Evolutionary conservation across 1,139 yeast genomes (phyloP).

Genomic region (Debaryomyces sp.): DNA sequence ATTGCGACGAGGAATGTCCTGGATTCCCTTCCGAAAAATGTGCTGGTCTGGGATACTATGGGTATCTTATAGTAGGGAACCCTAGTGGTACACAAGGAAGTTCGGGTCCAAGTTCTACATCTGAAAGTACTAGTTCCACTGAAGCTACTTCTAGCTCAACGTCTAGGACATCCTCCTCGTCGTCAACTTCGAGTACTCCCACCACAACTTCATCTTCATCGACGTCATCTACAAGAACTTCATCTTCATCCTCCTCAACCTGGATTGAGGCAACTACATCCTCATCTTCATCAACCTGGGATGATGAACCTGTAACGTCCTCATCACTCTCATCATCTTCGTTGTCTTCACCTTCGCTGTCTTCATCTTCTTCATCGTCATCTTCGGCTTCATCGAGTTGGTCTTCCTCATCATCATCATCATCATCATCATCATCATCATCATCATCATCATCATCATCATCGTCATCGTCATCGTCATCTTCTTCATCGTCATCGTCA

Average conservation of each 20-base stretch:
- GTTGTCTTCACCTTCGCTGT: too few species aligned
- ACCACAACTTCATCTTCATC: constrained; percentile 15
- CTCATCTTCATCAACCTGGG: constrained; percentile 4
- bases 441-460: too few species aligned
- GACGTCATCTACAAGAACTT: constrained; percentile 12
- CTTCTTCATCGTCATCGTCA: too few species aligned
- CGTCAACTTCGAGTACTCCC: constrained; percentile 19
- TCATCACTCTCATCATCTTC: constrained; percentile 12
- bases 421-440: constrained; percentile 14
- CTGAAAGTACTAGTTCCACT: constrained; percentile 5
- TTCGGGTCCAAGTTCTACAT: constrained; percentile 8
- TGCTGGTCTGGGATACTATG: constrained; percentile 36
- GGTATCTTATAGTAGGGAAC: constrained; percentile 34
- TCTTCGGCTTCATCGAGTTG: constrained; percentile 11
- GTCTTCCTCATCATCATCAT: constrained; percentile 16
- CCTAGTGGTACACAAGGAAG: constrained; percentile 23
- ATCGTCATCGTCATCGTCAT: too few species aligned
- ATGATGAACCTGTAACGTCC: neutral
- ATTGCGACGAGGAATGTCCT: constrained; percentile 57
- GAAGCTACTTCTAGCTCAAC: constrained; percentile 19
- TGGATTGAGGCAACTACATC: neutral
- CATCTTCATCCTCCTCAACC: constrained; percentile 8
- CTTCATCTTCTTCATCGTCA: too few species aligned
- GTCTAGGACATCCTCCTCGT: constrained; percentile 16
- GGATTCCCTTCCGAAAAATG: constrained; percentile 41